Evolutionary conservation across 805 yeast genomes (phyloP), one percentile per base, ranked within the genome.

Genomic region (Diddensiella transvaalensis): DNA sequence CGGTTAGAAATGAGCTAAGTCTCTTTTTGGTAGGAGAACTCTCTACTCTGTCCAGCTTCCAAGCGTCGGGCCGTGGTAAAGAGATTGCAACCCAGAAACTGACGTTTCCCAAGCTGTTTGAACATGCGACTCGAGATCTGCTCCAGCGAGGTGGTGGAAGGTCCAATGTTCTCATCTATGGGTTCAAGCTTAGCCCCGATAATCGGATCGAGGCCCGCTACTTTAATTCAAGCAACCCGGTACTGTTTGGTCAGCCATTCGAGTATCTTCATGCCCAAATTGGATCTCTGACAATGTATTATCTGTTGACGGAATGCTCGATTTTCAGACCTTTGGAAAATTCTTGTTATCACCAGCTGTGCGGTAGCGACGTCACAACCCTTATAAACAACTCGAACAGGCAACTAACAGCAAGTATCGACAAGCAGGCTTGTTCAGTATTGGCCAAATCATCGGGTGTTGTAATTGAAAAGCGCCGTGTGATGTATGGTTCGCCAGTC

Each of bases 261-360:
- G 21, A 35, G 23, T n/a, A 29, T 13, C 32, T 47, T 3, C 22
- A 30, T 30, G 17, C 26, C 10, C 33, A 8, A 23, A 21, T 43
- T 5, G 50, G 47, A 6, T 17, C 49, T 4, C 17, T n/a, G 11
- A 24, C 23, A 22, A 32, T 47, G 32, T 17, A 11, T 22, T 40
- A 37, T 22, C 18, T 48, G 6, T 21, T 48, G 30, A 13, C 33
- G 4, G 17, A 40, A 4, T 26, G 38, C 19, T 11, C 50, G 6
- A 21, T 48, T n/a, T 48, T 48, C 22, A n/a, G 29, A 21, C 23
- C 33, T 15, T 29, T 48, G 22, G 40, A 26, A 6, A 42, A 48
- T 18, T 19, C 35, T 13, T 23, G 43, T 22, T 38, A 24, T 23
- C 33, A 15, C 5, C 49, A 46, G 33, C 29, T 46, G 5, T n/a